These are phyloP conservation scores for Podospora fimiseda DNA, from an alignment of 495 filamentous ascomycete species.

Conservation along the genomic window DNA sequence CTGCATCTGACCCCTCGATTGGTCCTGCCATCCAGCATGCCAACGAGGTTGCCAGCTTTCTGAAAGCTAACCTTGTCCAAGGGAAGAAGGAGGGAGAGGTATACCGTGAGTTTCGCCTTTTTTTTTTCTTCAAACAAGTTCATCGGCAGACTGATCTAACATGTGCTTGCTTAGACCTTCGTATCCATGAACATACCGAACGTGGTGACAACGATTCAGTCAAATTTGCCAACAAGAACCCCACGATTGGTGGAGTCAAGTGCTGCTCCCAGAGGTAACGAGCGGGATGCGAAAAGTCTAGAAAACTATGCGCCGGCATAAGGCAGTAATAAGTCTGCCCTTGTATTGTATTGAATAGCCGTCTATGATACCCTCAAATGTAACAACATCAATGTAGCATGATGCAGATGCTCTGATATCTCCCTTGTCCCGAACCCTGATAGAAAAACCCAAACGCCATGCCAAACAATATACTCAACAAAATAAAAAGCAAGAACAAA, in stretches of 20 bases:
- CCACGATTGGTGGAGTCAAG: constrained; percentile 41
- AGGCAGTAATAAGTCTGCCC: constrained; percentile 17
- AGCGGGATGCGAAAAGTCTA: too few species aligned
- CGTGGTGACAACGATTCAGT: constrained; percentile 86
- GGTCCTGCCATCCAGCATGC: constrained; percentile 61
- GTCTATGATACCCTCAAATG: constrained; percentile 31
- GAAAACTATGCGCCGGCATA: constrained; percentile 1
- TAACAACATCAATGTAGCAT: constrained; percentile 13
- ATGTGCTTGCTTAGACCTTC: constrained; percentile 52
- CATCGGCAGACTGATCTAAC: too few species aligned
- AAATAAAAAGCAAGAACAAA: constrained; percentile 29
- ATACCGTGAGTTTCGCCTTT: constrained; percentile 58
- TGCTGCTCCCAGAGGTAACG: constrained; percentile 34
- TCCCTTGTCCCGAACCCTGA: constrained; percentile 21
- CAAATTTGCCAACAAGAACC: constrained; percentile 47
- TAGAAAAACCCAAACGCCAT: constrained; percentile 30
- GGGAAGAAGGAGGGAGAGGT: constrained; percentile 56
- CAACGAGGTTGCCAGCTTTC: constrained; percentile 70
- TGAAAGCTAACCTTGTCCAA: constrained; percentile 84
- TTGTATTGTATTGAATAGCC: constrained; percentile 21
- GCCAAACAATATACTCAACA: too few species aligned
- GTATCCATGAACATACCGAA: constrained; percentile 87
- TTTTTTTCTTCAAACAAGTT: too few species aligned
- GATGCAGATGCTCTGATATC: constrained; percentile 18
- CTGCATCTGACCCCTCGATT: constrained; percentile 45